These are phyloP conservation scores for Trichoderma koningii DNA, from an alignment of 2,329 filamentous ascomycete species.

Conservation along the genomic window DNA sequence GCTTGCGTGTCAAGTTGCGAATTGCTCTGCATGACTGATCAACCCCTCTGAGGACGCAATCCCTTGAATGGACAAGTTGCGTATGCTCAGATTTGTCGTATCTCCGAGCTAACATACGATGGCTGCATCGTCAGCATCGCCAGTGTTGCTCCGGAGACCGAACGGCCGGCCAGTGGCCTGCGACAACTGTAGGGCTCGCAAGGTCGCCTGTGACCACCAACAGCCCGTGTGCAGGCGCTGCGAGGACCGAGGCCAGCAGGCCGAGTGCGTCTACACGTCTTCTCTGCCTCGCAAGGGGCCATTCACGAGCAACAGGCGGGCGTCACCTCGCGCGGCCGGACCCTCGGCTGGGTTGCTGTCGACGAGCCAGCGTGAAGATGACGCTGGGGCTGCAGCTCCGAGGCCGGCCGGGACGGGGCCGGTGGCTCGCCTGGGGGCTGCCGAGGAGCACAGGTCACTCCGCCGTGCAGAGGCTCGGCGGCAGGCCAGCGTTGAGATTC, in stretches of 20 bases:
- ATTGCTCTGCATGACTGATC: not conserved
- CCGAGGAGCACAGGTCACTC: constrained; percentile 11
- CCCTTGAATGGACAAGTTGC: not conserved
- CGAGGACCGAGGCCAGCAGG: constrained; percentile 38
- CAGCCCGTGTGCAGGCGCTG: constrained; percentile 44
- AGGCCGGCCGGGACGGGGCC: constrained; percentile 12
- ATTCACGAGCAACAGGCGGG: not conserved
- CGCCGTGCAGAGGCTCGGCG: constrained; percentile 20
- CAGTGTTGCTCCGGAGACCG: constrained; percentile 33
- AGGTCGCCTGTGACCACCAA: constrained; percentile 45
- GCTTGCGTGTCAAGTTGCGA: not conserved
- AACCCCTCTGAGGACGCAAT: not conserved
- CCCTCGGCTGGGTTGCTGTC: not conserved
- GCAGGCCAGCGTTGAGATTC: not conserved
- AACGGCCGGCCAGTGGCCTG: constrained; percentile 33
- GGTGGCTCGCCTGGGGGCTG: not conserved
- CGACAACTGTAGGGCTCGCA: constrained; percentile 44
- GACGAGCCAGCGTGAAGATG: not conserved
- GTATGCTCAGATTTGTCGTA: too few species aligned
- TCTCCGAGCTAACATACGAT: not conserved
- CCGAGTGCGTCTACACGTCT: constrained; percentile 40
- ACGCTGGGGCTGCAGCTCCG: not conserved
- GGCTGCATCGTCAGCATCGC: not conserved
- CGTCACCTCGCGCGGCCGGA: not conserved
- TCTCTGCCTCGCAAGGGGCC: constrained; percentile 3